Conservation (phyloP, 129 eudicot species). For the Mikania micrantha region DNA sequence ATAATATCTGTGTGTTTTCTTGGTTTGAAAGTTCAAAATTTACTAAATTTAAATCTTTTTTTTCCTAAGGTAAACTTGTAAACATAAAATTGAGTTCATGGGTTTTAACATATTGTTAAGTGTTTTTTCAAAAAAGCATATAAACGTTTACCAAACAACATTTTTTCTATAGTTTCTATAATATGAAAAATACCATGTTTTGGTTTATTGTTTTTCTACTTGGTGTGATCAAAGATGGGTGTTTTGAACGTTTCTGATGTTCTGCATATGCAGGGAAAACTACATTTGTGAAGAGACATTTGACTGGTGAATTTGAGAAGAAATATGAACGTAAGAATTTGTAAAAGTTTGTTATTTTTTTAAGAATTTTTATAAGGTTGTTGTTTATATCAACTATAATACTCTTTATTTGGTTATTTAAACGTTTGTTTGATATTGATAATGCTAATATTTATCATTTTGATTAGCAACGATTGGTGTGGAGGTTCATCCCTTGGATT, state of each 20-base stretch:
- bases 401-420: neutral
- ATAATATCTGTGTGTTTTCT: neutral
- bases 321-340: constrained; percentile 63
- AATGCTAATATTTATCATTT: neutral
- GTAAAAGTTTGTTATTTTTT: neutral
- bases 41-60: neutral
- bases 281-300: constrained; percentile 77
- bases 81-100: neutral
- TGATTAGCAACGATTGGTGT: constrained; percentile 73
- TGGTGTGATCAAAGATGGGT: neutral
- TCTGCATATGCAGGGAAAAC: constrained; percentile 50
- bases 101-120: neutral
- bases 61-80: neutral
- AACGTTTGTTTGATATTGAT: neutral
- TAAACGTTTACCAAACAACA: neutral
- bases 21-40: neutral
- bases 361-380: neutral
- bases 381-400: no score
- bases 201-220: neutral
- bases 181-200: neutral
- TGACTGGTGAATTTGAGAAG: constrained; percentile 84
- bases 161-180: neutral
- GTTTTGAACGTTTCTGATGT: neutral
- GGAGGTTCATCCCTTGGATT: constrained; percentile 84
- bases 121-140: neutral